These are phyloP conservation scores for Aspergillus uvarum DNA, from an alignment of 2,329 filamentous ascomycete genomes.

Conservation along the genomic window DNA sequence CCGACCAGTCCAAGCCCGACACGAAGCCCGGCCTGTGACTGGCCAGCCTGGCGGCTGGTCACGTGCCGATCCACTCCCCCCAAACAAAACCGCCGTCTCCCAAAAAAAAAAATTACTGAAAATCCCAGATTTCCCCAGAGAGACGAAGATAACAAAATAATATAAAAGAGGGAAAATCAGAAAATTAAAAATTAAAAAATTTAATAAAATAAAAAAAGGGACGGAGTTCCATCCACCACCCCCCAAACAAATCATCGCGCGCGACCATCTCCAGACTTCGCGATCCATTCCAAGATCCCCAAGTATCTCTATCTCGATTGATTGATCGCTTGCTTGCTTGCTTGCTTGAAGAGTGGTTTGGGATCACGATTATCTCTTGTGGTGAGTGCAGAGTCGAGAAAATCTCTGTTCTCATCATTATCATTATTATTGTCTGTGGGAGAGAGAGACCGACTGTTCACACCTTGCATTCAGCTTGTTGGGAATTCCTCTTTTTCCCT, in stretches of 20 bases:
- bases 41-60: conserved; percentile 15
- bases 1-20: conserved; percentile 9
- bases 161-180: not conserved
- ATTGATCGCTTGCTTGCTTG: conserved; percentile 3
- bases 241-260: conserved; percentile 19
- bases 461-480: conserved; percentile 13
- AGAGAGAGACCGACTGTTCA: not conserved
- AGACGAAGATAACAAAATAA: not conserved
- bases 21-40: conserved; percentile 10
- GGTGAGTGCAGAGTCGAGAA: too few species aligned
- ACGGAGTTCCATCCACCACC: conserved; percentile 18
- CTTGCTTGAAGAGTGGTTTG: not conserved
- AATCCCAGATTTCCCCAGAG: conserved; percentile 2
- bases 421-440: not conserved
- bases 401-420: not conserved
- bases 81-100: not conserved
- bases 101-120: conserved; percentile 17
- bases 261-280: conserved; percentile 15
- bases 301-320: not conserved
- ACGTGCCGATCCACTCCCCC: conserved; percentile 17
- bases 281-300: not conserved
- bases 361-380: too few species aligned
- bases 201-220: conserved; percentile 20
- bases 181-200: conserved; percentile 21
- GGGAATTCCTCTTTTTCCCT: conserved; percentile 10